Evolutionary conservation across 331 rosid genomes (phyloP).

Genomic region (Arachis monticola): DNA sequence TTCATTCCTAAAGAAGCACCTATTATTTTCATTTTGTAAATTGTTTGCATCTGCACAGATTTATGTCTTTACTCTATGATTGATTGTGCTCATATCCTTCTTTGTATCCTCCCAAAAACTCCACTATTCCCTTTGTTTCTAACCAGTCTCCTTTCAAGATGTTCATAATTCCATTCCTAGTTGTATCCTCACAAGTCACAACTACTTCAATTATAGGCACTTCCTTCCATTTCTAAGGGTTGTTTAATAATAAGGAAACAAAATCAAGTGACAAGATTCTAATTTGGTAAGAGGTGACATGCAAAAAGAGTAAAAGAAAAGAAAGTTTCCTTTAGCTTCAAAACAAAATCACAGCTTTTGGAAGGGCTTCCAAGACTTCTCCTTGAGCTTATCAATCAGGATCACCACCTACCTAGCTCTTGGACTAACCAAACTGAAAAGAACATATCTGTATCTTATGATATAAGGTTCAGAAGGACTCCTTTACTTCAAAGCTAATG

Average conservation of each 20-base stretch:
- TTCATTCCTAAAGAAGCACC: background rate
- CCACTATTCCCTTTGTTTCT: background rate
- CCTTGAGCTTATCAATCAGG: background rate
- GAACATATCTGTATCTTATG: background rate
- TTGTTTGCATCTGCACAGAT: background rate
- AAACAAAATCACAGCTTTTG: conserved; percentile 20
- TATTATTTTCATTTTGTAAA: background rate
- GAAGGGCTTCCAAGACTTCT: background rate
- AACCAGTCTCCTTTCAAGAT: background rate
- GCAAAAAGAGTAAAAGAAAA: background rate
- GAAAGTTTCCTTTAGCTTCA: background rate
- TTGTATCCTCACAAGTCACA: background rate
- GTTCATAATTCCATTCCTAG: background rate
- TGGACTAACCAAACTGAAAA: background rate
- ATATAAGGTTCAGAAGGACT: conserved; percentile 19
- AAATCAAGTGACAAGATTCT: background rate
- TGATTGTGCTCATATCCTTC: background rate
- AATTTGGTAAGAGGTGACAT: background rate
- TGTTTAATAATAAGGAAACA: background rate
- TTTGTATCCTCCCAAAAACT: background rate
- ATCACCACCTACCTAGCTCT: background rate
- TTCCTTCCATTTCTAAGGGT: background rate
- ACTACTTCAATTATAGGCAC: background rate
- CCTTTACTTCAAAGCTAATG: conserved; percentile 10
- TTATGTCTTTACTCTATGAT: conserved; percentile 2